Evolutionary conservation across 306 rosid species (phyloP), one percentile per base, ranked within the genome.

Genomic region (Prunus mume): DNA sequence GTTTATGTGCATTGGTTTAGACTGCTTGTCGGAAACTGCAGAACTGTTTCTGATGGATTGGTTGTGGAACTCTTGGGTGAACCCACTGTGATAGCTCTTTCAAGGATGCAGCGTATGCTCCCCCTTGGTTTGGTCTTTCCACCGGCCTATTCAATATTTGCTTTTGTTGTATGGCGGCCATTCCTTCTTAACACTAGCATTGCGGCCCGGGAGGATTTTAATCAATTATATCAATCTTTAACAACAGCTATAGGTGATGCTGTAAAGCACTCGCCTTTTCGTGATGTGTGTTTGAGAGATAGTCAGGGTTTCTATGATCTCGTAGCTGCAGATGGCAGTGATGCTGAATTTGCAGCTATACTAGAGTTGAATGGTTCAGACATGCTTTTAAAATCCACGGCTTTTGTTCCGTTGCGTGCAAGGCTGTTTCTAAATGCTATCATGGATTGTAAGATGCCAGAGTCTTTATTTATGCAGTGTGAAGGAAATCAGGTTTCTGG

Each of bases 381-480:
- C 74, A 69, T 80, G 81, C 96, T 83, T 81, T 77, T 82, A 9
- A 95, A 88, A 78, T 85, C 97, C 78, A 86, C 28, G 87, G 96
- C 99, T 58, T 95, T 95, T 88, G 92, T 92, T 82, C 99, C 99
- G 62, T 88, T 95, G 24, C 99, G 99, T 67, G 88, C 96, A 24
- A 84, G 99, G 83, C 93, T 89, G 78, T 95, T 95, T 78, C 85
- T 95, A 71, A 87, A 92, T 86, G 89, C 91, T 32, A 78, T 95
- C 68, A 86, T 95, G 85, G 97, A 95, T 72, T 92, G 99, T 83
- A 92, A 91, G 83, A 80, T 92, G 88, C 89, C 96, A 47, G 86
- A 75, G 76, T 75, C 84, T 69, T 28, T 85, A 27, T 73, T 75
- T 70, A 41, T 61, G 27, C 82, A 75, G 72, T 89, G 83, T 68